Evolutionary conservation across 192 early-diverging fungal genomes (phyloP), one percentile per base, ranked within the genome.

Genomic region (Coemansia sp.): DNA sequence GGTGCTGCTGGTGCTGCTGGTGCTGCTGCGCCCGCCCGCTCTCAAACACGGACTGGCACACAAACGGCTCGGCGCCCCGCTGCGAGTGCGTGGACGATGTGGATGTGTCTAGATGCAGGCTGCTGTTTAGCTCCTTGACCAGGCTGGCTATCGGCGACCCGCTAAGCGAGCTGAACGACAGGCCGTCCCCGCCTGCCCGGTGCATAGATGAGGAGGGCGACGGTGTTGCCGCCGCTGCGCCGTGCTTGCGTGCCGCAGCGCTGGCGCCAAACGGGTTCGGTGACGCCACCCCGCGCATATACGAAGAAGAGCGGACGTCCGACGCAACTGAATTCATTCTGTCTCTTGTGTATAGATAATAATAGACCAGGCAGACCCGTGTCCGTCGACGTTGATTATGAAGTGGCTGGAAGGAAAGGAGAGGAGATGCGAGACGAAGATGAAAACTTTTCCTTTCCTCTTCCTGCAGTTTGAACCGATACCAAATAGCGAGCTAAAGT

Each of bases 51-150:
- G 45, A 47, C 45, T 17, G 45, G 21, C 53, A 45, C 27, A 45
- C 48, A 35, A 66, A 63, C 47, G 59, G 51, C 41, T 59, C 59
- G 26, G 58, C 53, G 5, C 23, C 47, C 15, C 58, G 56, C 26
- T 53, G 46, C 27, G 45, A 47, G 26, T 30, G 45, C 18, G 45
- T 30, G 8, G 45, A 47, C 3, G 26, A 26, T 29, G 27, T 15
- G 8, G 13, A 45, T 3, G 43, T 25, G 9, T 73, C 66, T n/a
- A 75, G 35, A 30, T 62, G 57, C 48, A 77, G 33, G 37, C 58
- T 65, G 55, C 51, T 58, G 43, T 70, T 56, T 19, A 77, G 58
- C 19, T 70, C 68, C n/a, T 51, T 58, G 11, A 49, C 56, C 51
- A 77, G 53, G 32, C 56, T 53, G 9, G 42, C 39, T 6, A 77